Base-by-base conservation (phyloP, 345 rosid genomes). In the Camelina laxa region DNA sequence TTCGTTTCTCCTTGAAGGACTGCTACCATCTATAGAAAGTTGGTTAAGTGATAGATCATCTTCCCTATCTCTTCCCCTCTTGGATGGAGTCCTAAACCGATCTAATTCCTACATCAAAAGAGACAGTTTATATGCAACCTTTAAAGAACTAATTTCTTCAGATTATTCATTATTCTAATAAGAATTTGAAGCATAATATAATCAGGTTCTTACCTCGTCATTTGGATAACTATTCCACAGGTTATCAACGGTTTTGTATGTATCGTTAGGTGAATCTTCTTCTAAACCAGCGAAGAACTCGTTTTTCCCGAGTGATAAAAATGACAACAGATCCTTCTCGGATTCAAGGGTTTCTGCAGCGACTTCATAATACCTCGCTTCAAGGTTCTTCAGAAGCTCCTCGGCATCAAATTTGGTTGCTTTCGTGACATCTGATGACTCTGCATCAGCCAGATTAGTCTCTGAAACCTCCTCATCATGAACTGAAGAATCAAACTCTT, bases 211-310 rank as follows among this genome's bases (percentile, higher is more conserved):
- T 75, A 89, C 97, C 88, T 82, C 80, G 51, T 79, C 81, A 16
- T 69, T 79, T 72, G 58, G 67, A 80, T 85, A 89, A 75, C 76
- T 80, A 14, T 80, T 75, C 96, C 94, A 85, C 31, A 93, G 53
- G 49, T 84, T 82, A 59, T 80, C 83, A 50, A 81, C 76, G 45
- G 78, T 76, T 70, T 71, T 78, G 67, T 86, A 88, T 24, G 79
- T 86, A 11, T 38, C 65, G 61, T 80, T 77, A 65, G 81, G 73
- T 14, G 59, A 73, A 7, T 83, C 82, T 64, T 80, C 74, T 41
- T 79, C 88, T 38, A 78, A 60, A 69, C 89, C 88, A 76, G 87
- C 88, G 76, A 88, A 88, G 67, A 85, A 77, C 67, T 85, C 86
- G 66, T 87, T 84, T 63, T 85, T 86, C 22, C 92, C 90, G 59